phyloP scores from a whole-genome alignment of 805 yeast species.

The Saccharomycopsis sp. region DNA sequence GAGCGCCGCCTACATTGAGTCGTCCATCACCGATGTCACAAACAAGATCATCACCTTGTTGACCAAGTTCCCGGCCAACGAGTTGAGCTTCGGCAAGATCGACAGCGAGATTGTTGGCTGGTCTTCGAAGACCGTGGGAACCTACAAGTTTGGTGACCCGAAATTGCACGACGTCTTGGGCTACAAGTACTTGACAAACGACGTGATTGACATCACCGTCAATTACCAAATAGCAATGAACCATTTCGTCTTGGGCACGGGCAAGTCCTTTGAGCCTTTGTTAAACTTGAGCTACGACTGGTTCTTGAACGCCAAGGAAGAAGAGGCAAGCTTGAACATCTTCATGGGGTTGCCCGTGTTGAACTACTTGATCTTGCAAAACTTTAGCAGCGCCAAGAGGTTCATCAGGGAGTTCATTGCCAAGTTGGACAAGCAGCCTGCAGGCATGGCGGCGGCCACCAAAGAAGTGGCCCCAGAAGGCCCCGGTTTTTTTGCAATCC shows the following conservation, averaged over 20 bases:
- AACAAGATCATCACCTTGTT: constrained; percentile 37
- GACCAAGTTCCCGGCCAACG: constrained; percentile 37
- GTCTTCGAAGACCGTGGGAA: constrained; percentile 36
- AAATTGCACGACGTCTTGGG: constrained; percentile 71
- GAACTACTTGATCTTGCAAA: constrained; percentile 25
- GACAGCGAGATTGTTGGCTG: constrained; percentile 60
- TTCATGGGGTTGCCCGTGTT: constrained; percentile 12
- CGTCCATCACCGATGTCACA: constrained; percentile 13
- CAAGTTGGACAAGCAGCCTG: constrained; percentile 21
- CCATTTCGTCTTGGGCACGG: constrained; percentile 60
- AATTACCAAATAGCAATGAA: constrained; percentile 43
- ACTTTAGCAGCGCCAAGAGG: constrained; percentile 28
- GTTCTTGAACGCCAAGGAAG: constrained; percentile 29
- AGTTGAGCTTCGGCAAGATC: constrained; percentile 57
- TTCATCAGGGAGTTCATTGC: constrained; percentile 31
- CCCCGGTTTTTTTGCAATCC: constrained; percentile 26
- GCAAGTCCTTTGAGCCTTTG: constrained; percentile 28
- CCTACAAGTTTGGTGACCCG: constrained; percentile 59
- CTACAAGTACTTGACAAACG: constrained; percentile 39
- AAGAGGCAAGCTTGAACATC: constrained; percentile 21
- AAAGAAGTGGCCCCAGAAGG: constrained; percentile 27
- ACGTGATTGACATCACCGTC: background rate
- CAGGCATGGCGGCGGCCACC: constrained; percentile 20
- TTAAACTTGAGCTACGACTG: constrained; percentile 38
- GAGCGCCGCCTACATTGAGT: too few relatives aligned